phyloP scores from a whole-genome alignment of 768 basidiomycete genomes.

The Ramaria sp. region DNA sequence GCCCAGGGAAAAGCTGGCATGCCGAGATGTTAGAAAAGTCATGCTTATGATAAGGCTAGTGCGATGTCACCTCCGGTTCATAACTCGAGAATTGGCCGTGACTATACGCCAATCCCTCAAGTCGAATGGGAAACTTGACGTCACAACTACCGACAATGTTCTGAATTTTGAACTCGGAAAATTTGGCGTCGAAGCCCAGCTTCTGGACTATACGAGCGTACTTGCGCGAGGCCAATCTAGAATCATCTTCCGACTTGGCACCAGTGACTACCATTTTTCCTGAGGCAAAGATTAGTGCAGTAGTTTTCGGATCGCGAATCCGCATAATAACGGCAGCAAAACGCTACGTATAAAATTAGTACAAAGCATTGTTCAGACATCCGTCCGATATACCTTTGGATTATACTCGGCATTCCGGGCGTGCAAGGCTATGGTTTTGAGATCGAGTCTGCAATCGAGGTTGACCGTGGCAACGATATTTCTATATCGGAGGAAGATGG shows the following conservation, averaged over 20 bases:
- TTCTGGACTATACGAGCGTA: constrained; percentile 99
- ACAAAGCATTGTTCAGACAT: constrained; percentile 26
- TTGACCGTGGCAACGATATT: constrained; percentile 99
- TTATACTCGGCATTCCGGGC: constrained; percentile 99
- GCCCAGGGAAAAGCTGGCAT: constrained; percentile 88
- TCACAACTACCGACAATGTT: constrained; percentile 98
- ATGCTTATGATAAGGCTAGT: constrained; percentile 1
- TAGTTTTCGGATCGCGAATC: constrained; percentile 99
- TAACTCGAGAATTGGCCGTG: constrained; percentile 98
- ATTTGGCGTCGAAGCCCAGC: constrained; percentile 98
- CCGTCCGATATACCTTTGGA: constrained; percentile 79
- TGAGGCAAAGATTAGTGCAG: constrained; percentile 97
- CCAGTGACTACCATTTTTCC: constrained; percentile 99
- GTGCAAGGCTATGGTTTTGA: constrained; percentile 97
- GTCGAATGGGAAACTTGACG: constrained; percentile 95
- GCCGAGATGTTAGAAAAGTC: constrained; percentile 5
- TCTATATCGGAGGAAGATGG: constrained; percentile 16
- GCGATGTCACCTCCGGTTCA: constrained; percentile 74
- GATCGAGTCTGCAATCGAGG: constrained; percentile 88
- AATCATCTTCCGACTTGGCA: constrained; percentile 98
- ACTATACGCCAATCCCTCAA: constrained; percentile 94
- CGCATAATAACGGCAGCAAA: constrained; percentile 99
- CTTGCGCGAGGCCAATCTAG: constrained; percentile 91
- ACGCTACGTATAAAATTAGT: constrained; percentile 70
- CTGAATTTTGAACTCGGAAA: constrained; percentile 99